Conservation (phyloP, 148 eudicot genomes). For the Simmondsia chinensis region DNA sequence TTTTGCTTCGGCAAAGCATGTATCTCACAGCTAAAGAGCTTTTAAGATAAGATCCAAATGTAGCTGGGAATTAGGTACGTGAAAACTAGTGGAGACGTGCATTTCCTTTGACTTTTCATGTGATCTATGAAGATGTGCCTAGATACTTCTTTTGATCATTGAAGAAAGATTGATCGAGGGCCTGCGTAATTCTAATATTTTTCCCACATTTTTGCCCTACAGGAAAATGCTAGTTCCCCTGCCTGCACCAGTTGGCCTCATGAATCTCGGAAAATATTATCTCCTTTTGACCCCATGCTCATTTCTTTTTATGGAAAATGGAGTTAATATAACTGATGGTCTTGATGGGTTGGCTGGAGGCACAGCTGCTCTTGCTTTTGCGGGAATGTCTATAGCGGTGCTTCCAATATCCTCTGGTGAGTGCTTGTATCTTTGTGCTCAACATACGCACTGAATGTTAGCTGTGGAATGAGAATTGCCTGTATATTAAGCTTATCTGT, state of each 20-base stretch:
- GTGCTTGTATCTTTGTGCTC: slow-evolving; percentile 12
- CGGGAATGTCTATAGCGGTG: slow-evolving; percentile 86
- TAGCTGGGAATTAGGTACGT: too few species aligned
- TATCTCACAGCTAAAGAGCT: too few species aligned
- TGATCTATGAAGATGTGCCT: background rate
- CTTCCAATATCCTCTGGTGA: slow-evolving; percentile 91
- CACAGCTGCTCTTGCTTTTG: slow-evolving; percentile 78
- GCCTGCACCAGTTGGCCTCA: slow-evolving; percentile 78
- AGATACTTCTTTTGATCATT: background rate
- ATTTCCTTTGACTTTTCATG: background rate
- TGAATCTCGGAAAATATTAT: slow-evolving; percentile 55
- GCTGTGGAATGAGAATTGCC: background rate
- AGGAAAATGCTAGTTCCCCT: slow-evolving; percentile 93
- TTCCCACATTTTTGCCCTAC: slow-evolving; percentile 9
- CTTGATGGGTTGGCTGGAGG: slow-evolving; percentile 95
- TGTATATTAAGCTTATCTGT: background rate
- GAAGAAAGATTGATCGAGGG: background rate
- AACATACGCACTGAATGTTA: background rate
- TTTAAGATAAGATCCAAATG: too few species aligned
- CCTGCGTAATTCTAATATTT: slow-evolving; percentile 1
- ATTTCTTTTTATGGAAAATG: slow-evolving; percentile 73
- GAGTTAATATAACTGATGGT: slow-evolving; percentile 55
- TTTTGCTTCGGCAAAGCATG: too few species aligned
- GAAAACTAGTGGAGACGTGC: too few species aligned
- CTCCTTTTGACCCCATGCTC: slow-evolving; percentile 50